Base-by-base conservation (phyloP, 2,329 filamentous ascomycete genomes). In the Trichoderma endophyticum region DNA sequence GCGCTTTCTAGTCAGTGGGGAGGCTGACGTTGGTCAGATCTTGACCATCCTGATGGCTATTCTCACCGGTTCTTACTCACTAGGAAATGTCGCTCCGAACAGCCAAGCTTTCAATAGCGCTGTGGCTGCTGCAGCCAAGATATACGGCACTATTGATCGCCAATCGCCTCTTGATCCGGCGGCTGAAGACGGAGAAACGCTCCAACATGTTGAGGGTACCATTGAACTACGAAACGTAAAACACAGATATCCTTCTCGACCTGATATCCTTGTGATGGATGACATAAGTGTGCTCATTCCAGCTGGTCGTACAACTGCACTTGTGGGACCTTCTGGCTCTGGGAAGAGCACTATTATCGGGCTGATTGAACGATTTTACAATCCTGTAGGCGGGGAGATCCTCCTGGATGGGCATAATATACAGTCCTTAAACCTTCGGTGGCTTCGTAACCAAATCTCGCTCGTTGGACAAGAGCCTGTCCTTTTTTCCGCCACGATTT, bases 331-430 rank as follows among this genome's bases (percentile, higher is more conserved):
- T 3, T 86, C 84, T 34, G 87, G 87, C 0, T 84, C 79, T n/a
- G 86, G 86, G 0, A 88, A 88, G 71, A 85, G 83, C 39, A 87
- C 85, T 1, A 80, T 87, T 4, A 80, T 87, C 0, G 83, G 82
- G 1, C 76, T 89, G 4, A 73, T 88, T 0, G 85, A 87, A 75
- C 79, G 88, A 2, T 89, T 88, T 78, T 90, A 89, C 76, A 82
- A 86, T 34, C 82, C 85, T 1, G 78, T 80, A 1, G 77, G 80
- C 1, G 85, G 84, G 1, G 66, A 71, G 2, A 80, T 86, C n/a
- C 72, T 73, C 6, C 75, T 84, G 4, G 84, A 82, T 18, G 77
- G 77, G 5, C 76, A 79, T 21, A 77, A 83, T 24, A 80, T 86
- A 21, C 21, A 28, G 5, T 76, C 80, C 3, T 73, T 84, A 14